Evolutionary conservation across 139 green algal species (phyloP).

Genomic region (Chlamydomonas urium): DNA sequence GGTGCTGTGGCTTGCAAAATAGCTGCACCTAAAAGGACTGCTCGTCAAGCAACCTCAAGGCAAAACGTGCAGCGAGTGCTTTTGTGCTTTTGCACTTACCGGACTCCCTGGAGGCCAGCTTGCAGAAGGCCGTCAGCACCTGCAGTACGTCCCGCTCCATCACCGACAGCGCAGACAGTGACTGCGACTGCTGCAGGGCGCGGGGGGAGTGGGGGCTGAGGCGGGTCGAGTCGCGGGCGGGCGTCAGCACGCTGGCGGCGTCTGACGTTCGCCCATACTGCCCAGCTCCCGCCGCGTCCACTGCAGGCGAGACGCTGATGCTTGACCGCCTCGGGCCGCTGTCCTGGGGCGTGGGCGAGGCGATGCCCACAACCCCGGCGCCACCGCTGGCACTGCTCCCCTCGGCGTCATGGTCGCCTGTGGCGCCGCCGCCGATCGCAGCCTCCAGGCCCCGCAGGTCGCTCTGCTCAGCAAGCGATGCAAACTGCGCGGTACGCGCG

Average conservation of each 20-base stretch:
- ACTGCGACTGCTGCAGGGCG: background rate
- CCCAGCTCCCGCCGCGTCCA: background rate
- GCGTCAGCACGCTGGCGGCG: background rate
- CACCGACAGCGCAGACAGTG: constrained; percentile 14
- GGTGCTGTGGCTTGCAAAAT: no score
- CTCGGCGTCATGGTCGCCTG: background rate
- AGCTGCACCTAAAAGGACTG: no score
- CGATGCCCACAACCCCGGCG: no score
- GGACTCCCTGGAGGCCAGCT: constrained; percentile 52
- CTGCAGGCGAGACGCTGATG: no score
- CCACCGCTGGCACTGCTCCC: no score
- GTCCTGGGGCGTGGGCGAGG: no score
- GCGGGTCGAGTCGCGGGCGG: background rate
- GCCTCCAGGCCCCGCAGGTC: constrained; percentile 57
- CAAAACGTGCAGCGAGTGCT: no score
- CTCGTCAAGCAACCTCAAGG: no score
- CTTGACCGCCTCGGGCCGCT: no score
- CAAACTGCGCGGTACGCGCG: constrained; percentile 54
- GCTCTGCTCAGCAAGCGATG: constrained; percentile 69
- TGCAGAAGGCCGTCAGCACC: constrained; percentile 86
- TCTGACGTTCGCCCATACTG: background rate
- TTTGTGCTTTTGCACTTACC: no score
- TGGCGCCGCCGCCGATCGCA: constrained; percentile 19
- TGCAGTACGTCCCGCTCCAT: constrained; percentile 70
- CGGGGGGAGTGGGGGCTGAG: background rate